A percentile compares a stretch with the other conserved stretches of the same genome.
Conservation (phyloP, 345 rosid genomes). For the Arabidopsis suecica region DNA sequence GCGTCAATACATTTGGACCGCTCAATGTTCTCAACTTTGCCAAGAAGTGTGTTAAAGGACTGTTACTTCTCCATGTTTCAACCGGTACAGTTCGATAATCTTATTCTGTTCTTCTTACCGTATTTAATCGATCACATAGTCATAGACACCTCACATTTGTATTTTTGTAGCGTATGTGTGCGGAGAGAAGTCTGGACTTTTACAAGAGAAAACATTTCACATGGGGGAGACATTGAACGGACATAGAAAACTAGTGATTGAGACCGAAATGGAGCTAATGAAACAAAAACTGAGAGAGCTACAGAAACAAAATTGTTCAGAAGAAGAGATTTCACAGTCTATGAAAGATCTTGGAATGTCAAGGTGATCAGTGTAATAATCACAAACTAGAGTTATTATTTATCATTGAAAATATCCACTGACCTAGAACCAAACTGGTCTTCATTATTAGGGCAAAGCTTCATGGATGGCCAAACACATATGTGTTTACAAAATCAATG, state of each 20-base stretch:
- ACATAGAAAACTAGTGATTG: conserved; percentile 43
- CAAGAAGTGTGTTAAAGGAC: conserved; percentile 56
- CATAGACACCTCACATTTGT: background rate
- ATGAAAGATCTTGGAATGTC: conserved; percentile 61
- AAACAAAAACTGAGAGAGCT: conserved; percentile 48
- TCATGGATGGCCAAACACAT: conserved; percentile 83
- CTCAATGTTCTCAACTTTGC: conserved; percentile 60
- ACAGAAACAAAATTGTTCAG: conserved; percentile 24
- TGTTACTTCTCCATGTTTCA: conserved; percentile 54
- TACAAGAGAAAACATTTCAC: conserved; percentile 45
- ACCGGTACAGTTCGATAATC: conserved; percentile 33
- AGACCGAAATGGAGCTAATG: conserved; percentile 44
- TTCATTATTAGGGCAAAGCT: conserved; percentile 57
- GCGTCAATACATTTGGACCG: conserved; percentile 66
- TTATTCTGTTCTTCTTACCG: background rate
- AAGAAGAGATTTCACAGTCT: conserved; percentile 37
- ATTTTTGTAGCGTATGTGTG: conserved; percentile 61
- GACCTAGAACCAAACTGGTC: background rate
- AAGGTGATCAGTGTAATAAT: conserved; percentile 43
- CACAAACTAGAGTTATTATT: conserved; percentile 1
- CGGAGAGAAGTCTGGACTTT: conserved; percentile 55
- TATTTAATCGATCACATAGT: background rate
- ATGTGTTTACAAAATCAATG: conserved; percentile 86
- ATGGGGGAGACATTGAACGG: conserved; percentile 56
- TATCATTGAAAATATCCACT: background rate